Evolutionary conservation across 1,284 basidiomycete genomes (phyloP), one percentile per base, ranked within the genome.

Genomic region (Agaricales sp.): DNA sequence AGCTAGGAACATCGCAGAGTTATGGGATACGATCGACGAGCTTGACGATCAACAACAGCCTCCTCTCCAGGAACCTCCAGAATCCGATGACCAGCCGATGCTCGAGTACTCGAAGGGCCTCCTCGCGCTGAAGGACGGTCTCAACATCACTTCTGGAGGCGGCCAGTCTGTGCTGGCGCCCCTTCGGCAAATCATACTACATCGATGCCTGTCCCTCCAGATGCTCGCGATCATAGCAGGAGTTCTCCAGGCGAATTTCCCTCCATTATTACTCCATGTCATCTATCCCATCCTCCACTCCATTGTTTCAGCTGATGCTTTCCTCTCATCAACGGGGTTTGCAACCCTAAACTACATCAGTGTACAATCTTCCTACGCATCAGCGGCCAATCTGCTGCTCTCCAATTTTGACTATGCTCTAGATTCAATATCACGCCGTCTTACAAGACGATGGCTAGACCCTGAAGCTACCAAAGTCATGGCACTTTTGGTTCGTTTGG

Each of bases 361-460:
- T 2, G 67, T 74, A 19, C 70, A 78, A 50, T 78, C 82, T 1
- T 90, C 87, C 1, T 93, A 92, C 57, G 89, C 91, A 4, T 85
- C 86, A 1, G 77, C 89, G 0, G 78, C 82, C 25, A 92, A 92
- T 59, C 71, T 96, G 24, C 70, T 97, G 3, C 74, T 96, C 23
- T 85, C 92, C 21, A 94, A 96, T 63, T 93, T 94, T 56, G 93
- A 97, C 67, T 96, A 97, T 59, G 85, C 91, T 4, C 77, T 97
- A 51, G 92, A 95, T 57, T 78, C 85, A 11, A 83, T 93, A 6
- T 89, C 88, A 1, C 82, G 88, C 26, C 78, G 85, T 22, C 74
- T 96, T 14, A 82, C 80, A 11, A 78, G 82, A 24, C 69, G 82
- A 47, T 82, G 85, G 68, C 73, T 96, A 3, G 89, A 92, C 54